Percentiles rank a stretch among this genome's conserved stretches.
Evolutionary conservation across 2,329 filamentous ascomycete genomes (phyloP).

Genomic region (Laburnicola sp.): DNA sequence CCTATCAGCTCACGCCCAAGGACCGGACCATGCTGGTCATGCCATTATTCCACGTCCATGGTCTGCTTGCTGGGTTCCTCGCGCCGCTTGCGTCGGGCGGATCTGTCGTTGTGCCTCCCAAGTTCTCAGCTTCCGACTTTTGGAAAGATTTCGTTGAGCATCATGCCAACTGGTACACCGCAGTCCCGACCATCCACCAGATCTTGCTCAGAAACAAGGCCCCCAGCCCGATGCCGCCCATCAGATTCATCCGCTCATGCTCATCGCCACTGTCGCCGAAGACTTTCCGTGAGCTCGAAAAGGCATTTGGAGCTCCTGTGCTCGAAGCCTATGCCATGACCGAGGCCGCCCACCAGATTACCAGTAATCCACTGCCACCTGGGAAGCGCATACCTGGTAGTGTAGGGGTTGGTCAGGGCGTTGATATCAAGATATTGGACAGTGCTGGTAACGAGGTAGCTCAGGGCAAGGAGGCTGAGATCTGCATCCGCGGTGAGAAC

Average conservation of each 20-base stretch:
- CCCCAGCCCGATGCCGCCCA: conserved; percentile 68
- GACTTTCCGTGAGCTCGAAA: conserved; percentile 77
- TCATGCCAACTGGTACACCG: conserved; percentile 87
- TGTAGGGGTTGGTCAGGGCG: conserved; percentile 80
- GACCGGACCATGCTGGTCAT: conserved; percentile 87
- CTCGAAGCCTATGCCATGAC: conserved; percentile 94
- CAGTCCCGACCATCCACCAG: conserved; percentile 90
- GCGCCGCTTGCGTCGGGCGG: conserved; percentile 75
- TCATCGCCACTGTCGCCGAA: conserved; percentile 82
- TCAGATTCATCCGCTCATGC: conserved; percentile 87
- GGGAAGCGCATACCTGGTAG: conserved; percentile 77
- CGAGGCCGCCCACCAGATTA: conserved; percentile 85
- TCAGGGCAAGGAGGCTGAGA: conserved; percentile 74
- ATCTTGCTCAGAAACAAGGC: conserved; percentile 76
- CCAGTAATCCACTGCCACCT: conserved; percentile 65
- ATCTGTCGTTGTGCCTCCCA: conserved; percentile 75
- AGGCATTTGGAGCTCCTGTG: conserved; percentile 75
- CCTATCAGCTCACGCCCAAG: conserved; percentile 69
- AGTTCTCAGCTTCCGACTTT: conserved; percentile 82
- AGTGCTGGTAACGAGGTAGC: conserved; percentile 68
- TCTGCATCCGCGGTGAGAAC: conserved; percentile 80
- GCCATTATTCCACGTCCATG: conserved; percentile 89
- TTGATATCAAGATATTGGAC: conserved; percentile 78
- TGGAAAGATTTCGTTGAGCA: conserved; percentile 76
- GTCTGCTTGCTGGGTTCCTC: conserved; percentile 80